Conservation (phyloP, 2,329 filamentous ascomycete genomes). For the Epichloe hybrida region DNA sequence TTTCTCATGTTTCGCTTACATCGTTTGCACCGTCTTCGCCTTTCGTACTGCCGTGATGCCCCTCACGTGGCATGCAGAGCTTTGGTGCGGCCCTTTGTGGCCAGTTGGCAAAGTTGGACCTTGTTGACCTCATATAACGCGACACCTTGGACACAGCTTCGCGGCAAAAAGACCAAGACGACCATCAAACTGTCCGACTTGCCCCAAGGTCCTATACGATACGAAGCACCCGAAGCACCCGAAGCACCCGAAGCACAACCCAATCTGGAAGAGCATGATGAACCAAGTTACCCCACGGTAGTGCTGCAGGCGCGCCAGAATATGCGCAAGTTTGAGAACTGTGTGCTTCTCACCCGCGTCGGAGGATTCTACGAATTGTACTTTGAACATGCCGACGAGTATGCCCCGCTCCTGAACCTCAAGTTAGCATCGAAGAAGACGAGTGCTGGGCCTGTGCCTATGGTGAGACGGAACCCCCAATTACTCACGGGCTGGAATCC, state of each 20-base stretch:
- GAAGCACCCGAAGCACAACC: conserved; percentile 12
- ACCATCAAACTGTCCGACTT: conserved; percentile 42
- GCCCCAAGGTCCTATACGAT: conserved; percentile 35
- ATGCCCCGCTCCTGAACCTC: conserved; percentile 71
- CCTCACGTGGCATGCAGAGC: background rate
- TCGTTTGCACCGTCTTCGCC: conserved; percentile 1
- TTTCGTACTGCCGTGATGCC: background rate
- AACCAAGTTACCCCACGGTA: conserved; percentile 66
- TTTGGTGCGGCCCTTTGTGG: background rate
- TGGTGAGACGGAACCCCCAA: conserved; percentile 41
- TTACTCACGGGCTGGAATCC: background rate
- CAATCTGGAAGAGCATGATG: conserved; percentile 26
- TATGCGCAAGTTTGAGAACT: conserved; percentile 82
- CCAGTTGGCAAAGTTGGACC: background rate
- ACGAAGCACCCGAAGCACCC: conserved; percentile 13
- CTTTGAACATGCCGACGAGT: conserved; percentile 87
- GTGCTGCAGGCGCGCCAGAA: conserved; percentile 76
- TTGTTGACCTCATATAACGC: background rate
- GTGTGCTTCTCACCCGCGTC: conserved; percentile 80
- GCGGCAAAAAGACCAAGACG: conserved; percentile 42
- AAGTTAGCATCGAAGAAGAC: conserved; percentile 76
- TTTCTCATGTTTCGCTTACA: conserved; percentile 9
- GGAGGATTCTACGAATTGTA: conserved; percentile 97
- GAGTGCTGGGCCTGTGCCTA: conserved; percentile 65
- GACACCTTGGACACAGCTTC: conserved; percentile 8